Evolutionary conservation across 2,329 filamentous ascomycete species (phyloP).

Genomic region (Cladobotryum mycophilum): DNA sequence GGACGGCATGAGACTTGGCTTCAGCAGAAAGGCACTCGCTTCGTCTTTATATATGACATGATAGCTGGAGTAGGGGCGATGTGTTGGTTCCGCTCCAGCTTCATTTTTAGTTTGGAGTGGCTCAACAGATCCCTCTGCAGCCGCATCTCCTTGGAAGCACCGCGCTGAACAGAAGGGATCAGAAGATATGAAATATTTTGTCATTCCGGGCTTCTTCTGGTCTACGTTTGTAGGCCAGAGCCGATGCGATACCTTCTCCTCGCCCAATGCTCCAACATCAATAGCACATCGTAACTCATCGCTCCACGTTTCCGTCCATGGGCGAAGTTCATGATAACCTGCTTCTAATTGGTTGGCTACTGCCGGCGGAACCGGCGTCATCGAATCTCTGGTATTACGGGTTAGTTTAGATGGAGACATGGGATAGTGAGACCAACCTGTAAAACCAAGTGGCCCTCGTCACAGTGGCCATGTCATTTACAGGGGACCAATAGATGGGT

Average conservation of each 20-base stretch:
- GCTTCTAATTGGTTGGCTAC: slow-evolving; percentile 89
- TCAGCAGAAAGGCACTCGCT: slow-evolving; percentile 73
- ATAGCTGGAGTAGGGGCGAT: slow-evolving; percentile 61
- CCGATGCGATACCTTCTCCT: slow-evolving; percentile 81
- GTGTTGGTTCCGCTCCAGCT: slow-evolving; percentile 36
- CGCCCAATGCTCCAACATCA: slow-evolving; percentile 81
- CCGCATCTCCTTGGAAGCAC: slow-evolving; percentile 54
- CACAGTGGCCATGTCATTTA: slow-evolving; percentile 81
- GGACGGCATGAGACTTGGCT: slow-evolving; percentile 78
- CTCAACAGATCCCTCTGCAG: slow-evolving; percentile 46
- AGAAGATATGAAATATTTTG: slow-evolving; percentile 40
- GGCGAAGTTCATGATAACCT: slow-evolving; percentile 80
- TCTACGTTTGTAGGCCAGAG: slow-evolving; percentile 63
- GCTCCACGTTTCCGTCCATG: slow-evolving; percentile 87
- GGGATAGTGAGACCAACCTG: slow-evolving; percentile 38
- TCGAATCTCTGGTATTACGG: slow-evolving; percentile 56
- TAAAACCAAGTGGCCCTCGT: slow-evolving; percentile 95
- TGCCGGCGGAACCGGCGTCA: slow-evolving; percentile 78
- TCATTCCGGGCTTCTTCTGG: slow-evolving; percentile 12
- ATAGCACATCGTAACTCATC: slow-evolving; percentile 88
- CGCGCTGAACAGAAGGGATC: slow-evolving; percentile 54
- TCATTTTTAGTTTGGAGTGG: slow-evolving; percentile 23
- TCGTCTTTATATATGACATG: slow-evolving; percentile 83
- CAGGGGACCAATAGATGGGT: slow-evolving; percentile 94
- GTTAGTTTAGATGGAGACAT: slow-evolving; percentile 12